Conservation (phyloP, 805 yeast genomes). For the Teunomyces funiuensis region DNA sequence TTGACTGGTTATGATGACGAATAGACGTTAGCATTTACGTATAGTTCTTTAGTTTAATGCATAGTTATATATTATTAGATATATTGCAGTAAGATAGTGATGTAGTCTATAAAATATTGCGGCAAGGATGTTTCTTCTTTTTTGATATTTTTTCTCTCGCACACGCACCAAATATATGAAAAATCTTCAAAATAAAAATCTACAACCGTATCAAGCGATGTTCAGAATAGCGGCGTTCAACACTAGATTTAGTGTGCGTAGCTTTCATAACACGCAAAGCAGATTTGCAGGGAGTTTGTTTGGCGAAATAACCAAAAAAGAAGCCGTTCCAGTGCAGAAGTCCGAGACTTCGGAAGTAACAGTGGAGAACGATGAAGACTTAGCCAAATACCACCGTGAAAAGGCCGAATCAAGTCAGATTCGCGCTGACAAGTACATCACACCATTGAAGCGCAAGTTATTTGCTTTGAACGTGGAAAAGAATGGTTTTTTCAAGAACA, state of each 20-base stretch:
- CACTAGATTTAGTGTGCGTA: conserved; percentile 1
- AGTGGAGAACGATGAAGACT: conserved; percentile 33
- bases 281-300: conserved; percentile 21
- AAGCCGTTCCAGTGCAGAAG: conserved; percentile 8
- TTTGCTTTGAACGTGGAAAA: conserved; percentile 59
- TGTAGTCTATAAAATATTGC: neutral
- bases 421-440: conserved; percentile 53
- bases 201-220: neutral
- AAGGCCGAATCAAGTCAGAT: conserved; percentile 45
- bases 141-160: neutral
- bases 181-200: neutral
- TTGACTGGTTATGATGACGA: conserved; percentile 59
- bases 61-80: neutral
- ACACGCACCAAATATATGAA: conserved; percentile 2
- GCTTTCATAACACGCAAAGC: conserved; percentile 12
- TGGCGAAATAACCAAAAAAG: conserved; percentile 32
- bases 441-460: conserved; percentile 69
- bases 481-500: conserved; percentile 70
- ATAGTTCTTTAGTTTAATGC: conserved; percentile 3
- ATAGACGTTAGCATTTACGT: conserved; percentile 1
- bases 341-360: conserved; percentile 16
- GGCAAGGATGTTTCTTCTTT: neutral
- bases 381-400: conserved; percentile 51
- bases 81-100: neutral
- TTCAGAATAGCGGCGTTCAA: conserved; percentile 5